These are phyloP conservation scores for Penicillium nucicola DNA, from an alignment of 495 filamentous ascomycete species.

Conservation along the genomic window DNA sequence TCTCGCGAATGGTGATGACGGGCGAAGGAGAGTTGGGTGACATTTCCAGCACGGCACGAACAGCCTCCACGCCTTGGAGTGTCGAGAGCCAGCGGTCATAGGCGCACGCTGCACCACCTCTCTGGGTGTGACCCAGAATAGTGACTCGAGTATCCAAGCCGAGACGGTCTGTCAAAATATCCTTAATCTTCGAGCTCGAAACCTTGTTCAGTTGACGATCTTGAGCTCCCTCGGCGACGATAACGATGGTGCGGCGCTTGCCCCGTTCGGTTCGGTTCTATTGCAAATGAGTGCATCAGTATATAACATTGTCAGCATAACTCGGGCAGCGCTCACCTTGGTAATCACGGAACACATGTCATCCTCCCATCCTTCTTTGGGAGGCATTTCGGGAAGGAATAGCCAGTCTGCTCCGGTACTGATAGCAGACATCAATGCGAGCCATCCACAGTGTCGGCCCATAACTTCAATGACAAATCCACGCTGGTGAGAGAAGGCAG, in stretches of 20 bases:
- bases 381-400: constrained; percentile 95
- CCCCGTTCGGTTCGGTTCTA: constrained; percentile 81
- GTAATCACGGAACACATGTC: constrained; percentile 82
- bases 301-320: not conserved
- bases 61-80: constrained; percentile 92
- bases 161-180: constrained; percentile 76
- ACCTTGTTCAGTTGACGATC: constrained; percentile 86
- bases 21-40: constrained; percentile 86
- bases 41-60: constrained; percentile 91
- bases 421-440: constrained; percentile 94
- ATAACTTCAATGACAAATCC: constrained; percentile 99
- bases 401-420: constrained; percentile 95
- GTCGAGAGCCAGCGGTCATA: constrained; percentile 95
- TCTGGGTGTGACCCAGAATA: constrained; percentile 92
- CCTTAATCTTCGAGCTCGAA: constrained; percentile 73
- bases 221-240: constrained; percentile 92
- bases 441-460: constrained; percentile 98
- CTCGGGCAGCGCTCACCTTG: constrained; percentile 52
- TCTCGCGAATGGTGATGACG: constrained; percentile 94
- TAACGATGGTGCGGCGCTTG: constrained; percentile 96
- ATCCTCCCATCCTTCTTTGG: constrained; percentile 79
- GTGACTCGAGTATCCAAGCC: constrained; percentile 90
- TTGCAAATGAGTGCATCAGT: not conserved
- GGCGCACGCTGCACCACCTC: constrained; percentile 86
- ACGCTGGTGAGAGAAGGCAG: constrained; percentile 91